Conservation (phyloP, 192 early-diverging fungal genomes). For the Nowakowskiella sp. region DNA sequence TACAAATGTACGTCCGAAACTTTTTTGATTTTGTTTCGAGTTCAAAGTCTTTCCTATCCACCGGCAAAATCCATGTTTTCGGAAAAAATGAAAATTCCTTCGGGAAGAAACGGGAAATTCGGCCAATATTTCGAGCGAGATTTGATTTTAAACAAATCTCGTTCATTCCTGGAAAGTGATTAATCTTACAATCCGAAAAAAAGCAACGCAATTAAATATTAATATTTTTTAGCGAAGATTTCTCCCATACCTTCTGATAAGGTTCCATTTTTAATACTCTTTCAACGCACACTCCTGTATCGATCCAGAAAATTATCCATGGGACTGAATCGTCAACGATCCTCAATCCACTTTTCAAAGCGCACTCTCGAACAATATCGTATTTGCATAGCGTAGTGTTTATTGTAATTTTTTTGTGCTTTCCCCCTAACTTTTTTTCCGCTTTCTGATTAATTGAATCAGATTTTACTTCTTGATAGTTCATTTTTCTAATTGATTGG, state of each 20-base stretch:
- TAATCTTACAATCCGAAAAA: conserved; percentile 41
- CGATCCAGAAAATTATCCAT: conserved; percentile 48
- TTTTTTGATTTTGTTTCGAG: conserved; percentile 12
- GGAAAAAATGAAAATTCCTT: conserved; percentile 51
- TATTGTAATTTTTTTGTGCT: conserved; percentile 12
- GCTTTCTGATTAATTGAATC: no score
- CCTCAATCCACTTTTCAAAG: conserved; percentile 18
- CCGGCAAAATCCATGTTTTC: conserved; percentile 43
- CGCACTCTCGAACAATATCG: conserved; percentile 37
- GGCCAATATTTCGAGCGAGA: conserved; percentile 44
- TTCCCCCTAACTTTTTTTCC: no score
- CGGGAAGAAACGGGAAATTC: conserved; percentile 38
- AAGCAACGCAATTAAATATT: background rate
- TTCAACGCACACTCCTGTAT: conserved; percentile 49
- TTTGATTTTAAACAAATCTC: conserved; percentile 53
- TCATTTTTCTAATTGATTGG: no score
- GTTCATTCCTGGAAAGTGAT: conserved; percentile 60
- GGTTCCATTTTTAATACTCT: conserved; percentile 41
- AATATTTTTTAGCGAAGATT: background rate
- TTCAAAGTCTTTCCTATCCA: conserved; percentile 39
- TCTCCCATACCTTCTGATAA: background rate
- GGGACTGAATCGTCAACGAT: conserved; percentile 29
- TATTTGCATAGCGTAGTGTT: conserved; percentile 41
- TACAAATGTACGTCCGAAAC: conserved; percentile 38
- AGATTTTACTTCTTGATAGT: no score